Evolutionary conservation across 1,284 basidiomycete species (phyloP).

Genomic region (Puccinia horiana): DNA sequence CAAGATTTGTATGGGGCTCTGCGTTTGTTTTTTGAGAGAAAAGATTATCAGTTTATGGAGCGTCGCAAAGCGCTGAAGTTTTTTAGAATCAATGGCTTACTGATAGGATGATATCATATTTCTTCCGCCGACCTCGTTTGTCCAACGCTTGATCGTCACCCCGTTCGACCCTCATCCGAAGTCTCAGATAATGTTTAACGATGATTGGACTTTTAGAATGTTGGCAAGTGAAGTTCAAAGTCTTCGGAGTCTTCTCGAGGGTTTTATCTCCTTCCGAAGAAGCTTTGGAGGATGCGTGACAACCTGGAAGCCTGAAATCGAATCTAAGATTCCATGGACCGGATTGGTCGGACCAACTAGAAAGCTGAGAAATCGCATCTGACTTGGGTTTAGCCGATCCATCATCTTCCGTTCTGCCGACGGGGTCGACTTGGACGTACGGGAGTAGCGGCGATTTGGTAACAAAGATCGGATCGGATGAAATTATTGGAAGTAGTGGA

Average conservation of each 20-base stretch:
- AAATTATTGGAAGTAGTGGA: slow-evolving; percentile 11
- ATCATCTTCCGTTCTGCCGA: not conserved
- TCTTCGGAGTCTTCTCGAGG: not conserved
- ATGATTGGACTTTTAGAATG: slow-evolving; percentile 16
- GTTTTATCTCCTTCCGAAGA: not conserved
- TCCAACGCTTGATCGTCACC: slow-evolving; percentile 17
- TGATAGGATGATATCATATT: slow-evolving; percentile 14
- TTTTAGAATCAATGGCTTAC: not conserved
- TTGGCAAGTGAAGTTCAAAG: slow-evolving; percentile 18
- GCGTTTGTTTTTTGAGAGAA: not conserved
- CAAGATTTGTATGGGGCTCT: slow-evolving; percentile 26
- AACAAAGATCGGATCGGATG: not conserved
- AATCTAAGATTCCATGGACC: slow-evolving; percentile 24
- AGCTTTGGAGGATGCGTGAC: not conserved
- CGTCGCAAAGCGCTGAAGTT: not conserved
- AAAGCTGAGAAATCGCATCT: not conserved
- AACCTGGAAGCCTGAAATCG: slow-evolving; percentile 9
- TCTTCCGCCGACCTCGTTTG: slow-evolving; percentile 13
- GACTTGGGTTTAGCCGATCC: not conserved
- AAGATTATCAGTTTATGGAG: not conserved
- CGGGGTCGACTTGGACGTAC: not conserved
- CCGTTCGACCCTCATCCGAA: slow-evolving; percentile 25
- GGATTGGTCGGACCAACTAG: slow-evolving; percentile 5
- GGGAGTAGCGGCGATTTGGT: slow-evolving; percentile 12
- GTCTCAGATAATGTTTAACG: slow-evolving; percentile 22